Evolutionary conservation across 176 grass and related monocot species (phyloP).

Genomic region (Miscanthus lutarioriparius): DNA sequence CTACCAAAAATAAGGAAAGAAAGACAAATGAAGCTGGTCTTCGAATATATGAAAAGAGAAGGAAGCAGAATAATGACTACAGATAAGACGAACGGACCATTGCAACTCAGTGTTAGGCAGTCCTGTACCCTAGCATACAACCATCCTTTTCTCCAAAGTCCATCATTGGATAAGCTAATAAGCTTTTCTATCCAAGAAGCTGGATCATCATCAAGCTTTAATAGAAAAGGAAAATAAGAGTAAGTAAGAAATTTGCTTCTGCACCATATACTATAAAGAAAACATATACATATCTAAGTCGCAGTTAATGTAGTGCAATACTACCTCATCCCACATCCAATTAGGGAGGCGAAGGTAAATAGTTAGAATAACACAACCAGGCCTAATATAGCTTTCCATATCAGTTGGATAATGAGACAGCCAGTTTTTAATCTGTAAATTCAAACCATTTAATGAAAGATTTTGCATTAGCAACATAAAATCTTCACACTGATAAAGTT

Average conservation of each 20-base stretch:
- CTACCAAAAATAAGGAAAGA: constrained; percentile 44
- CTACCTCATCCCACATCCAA: constrained; percentile 79
- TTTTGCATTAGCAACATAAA: background rate
- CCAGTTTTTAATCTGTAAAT: constrained; percentile 70
- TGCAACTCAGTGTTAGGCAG: constrained; percentile 56
- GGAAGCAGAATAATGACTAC: background rate
- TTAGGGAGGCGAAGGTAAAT: constrained; percentile 73
- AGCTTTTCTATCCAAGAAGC: constrained; percentile 70
- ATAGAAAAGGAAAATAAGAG: constrained; percentile 20
- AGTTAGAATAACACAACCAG: constrained; percentile 89
- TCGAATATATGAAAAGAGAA: background rate
- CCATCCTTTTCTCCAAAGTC: constrained; percentile 75
- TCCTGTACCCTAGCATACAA: constrained; percentile 70
- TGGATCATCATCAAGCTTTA: constrained; percentile 59
- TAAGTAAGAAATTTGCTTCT: constrained; percentile 16
- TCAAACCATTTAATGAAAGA: constrained; percentile 22
- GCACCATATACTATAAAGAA: background rate
- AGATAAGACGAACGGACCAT: constrained; percentile 58
- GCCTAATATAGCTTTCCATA: constrained; percentile 95
- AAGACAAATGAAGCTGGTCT: constrained; percentile 7
- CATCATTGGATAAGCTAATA: constrained; percentile 36
- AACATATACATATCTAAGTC: background rate
- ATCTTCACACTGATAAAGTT: constrained; percentile 22
- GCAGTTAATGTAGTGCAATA: background rate
- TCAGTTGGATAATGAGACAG: constrained; percentile 78